Evolutionary conservation across 192 early-diverging fungal genomes (phyloP), one percentile per base, ranked within the genome.

Genomic region (Backusella liffmaniae): DNA sequence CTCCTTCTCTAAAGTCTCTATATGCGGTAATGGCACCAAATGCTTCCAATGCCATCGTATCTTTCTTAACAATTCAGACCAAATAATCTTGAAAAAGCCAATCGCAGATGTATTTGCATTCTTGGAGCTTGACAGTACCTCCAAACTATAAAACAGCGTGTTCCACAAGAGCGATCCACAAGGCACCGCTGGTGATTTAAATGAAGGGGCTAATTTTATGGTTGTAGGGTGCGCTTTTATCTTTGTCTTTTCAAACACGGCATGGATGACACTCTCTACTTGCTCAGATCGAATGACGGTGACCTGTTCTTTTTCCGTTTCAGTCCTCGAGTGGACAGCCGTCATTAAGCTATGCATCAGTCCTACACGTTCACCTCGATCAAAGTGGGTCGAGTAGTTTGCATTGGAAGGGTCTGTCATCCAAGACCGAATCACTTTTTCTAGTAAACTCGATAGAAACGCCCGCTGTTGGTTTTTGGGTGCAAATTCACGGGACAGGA

Each of bases 11-110:
- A 30, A 74, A 3, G 65, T 65, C 4, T 62, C 39, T 18, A 93
- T 79, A 42, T 88, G 76, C 0, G 90, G 92, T 23, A 92, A 81
- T 3, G 85, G 62, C 34, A 82, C 74, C 9, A 72, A 68, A 62
- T 92, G 83, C 59, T 93, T 90, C 92, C 90, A 93, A 34, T 88
- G 84, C 83, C 83, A 84, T 32, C 88, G 80, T 39, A 92, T 80
- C 73, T 88, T 86, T 39, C 85, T 86, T 44, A 93, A 67, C 12
- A 90, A 66, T 77, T 90, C 90, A 0, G 86, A 79, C 92, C 92
- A 93, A 34, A 93, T 75, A 5, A 93, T 86, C 65, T 90, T 89
- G 59, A 93, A 78, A 68, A 91, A 91, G 2, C 89, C 89, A 76
- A 92, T 89, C 18, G 88, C 56, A 30, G 69, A 82, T 7, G 88